Conservation (phyloP, 768 basidiomycete genomes). For the Podaxis sp. region DNA sequence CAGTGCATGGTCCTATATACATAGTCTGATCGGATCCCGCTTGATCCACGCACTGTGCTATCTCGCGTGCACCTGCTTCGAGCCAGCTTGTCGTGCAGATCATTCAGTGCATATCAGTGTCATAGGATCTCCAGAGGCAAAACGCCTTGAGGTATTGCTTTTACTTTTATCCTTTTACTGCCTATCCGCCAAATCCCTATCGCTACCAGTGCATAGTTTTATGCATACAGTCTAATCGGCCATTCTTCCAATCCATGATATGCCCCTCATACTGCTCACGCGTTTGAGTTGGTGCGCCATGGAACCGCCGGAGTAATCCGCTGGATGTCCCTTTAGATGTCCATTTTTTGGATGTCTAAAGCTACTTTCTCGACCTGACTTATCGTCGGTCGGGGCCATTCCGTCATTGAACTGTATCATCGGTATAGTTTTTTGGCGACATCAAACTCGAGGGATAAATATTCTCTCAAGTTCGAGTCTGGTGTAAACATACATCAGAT, state of each 20-base stretch:
- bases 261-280: background rate
- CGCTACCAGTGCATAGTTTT: conserved; percentile 11
- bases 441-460: too few relatives aligned
- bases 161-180: background rate
- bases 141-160: background rate
- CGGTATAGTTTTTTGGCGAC: too few relatives aligned
- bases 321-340: background rate
- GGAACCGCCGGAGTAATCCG: background rate
- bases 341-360: background rate
- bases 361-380: background rate
- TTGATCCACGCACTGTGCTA: background rate
- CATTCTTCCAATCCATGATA: background rate
- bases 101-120: background rate
- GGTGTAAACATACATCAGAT: too few relatives aligned
- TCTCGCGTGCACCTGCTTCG: background rate
- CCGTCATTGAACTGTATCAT: too few relatives aligned
- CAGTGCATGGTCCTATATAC: background rate
- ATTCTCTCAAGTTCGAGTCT: too few relatives aligned
- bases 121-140: background rate
- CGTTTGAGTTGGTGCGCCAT: background rate
- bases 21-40: background rate
- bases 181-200: conserved; percentile 1
- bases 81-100: background rate
- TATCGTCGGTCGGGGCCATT: background rate
- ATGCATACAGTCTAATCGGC: background rate